These are phyloP conservation scores for Cutaneotrichosporon mucoides DNA, from an alignment of 1,284 basidiomycete species.

Conservation along the genomic window DNA sequence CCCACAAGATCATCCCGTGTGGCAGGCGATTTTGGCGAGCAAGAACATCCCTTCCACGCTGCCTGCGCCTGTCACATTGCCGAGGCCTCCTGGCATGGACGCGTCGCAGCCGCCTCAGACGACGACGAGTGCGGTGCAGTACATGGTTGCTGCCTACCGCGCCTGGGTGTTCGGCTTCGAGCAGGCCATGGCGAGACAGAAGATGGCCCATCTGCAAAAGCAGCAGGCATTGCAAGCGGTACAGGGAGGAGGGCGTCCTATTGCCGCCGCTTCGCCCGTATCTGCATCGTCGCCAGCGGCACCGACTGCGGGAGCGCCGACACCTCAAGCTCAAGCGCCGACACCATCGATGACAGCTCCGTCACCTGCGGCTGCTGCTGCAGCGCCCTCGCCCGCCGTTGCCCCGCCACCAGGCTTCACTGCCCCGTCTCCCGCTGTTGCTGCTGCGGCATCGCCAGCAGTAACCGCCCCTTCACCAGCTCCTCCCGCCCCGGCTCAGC, in stretches of 20 bases:
- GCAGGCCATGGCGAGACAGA: constrained; percentile 30
- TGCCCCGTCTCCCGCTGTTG: not conserved
- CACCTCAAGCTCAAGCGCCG: not conserved
- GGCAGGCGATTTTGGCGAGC: constrained; percentile 22
- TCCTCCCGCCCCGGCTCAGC: not conserved
- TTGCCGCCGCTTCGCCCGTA: not conserved
- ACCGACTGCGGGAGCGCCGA: not conserved
- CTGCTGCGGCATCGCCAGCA: not conserved
- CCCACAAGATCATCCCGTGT: constrained; percentile 27
- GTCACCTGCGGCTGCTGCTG: constrained; percentile 13
- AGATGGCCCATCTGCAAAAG: constrained; percentile 16
- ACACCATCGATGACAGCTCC: not conserved
- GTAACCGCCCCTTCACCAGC: not conserved
- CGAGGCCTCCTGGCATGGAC: constrained; percentile 21
- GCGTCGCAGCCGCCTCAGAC: constrained; percentile 18
- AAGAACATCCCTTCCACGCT: constrained; percentile 32
- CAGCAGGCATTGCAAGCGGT: constrained; percentile 5
- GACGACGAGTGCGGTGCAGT: constrained; percentile 35
- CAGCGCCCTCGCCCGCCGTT: not conserved
- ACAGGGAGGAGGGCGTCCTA: not conserved
- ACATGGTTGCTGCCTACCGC: constrained; percentile 32
- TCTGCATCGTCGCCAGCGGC: constrained; percentile 2
- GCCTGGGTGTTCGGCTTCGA: constrained; percentile 42
- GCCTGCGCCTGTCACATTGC: constrained; percentile 27
- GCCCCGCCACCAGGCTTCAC: not conserved